phyloP scores from a whole-genome alignment of 2,329 filamentous ascomycete species.

The Biscogniauxia sp. region DNA sequence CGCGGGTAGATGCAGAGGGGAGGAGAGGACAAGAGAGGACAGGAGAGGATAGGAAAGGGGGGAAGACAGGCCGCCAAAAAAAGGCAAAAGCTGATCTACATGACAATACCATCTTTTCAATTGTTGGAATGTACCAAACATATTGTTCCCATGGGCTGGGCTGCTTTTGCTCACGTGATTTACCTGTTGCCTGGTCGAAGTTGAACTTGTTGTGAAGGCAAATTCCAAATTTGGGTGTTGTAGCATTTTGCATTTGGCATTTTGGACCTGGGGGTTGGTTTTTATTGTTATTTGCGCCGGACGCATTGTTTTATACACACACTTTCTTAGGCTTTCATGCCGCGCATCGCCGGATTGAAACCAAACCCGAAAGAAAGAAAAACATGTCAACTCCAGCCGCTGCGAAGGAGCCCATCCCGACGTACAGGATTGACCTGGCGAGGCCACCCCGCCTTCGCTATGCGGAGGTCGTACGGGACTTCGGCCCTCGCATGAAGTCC shows the following conservation, averaged over 20 bases:
- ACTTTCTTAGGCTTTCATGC: neutral
- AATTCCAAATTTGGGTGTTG: neutral
- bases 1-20: no score
- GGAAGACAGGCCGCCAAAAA: no score
- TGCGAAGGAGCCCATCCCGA: constrained; percentile 13
- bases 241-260: neutral
- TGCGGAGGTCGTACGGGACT: constrained; percentile 43
- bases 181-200: neutral
- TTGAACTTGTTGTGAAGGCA: neutral
- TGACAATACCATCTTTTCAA: neutral
- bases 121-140: neutral
- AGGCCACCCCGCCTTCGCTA: constrained; percentile 52
- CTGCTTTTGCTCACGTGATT: neutral
- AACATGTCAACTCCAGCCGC: constrained; percentile 8
- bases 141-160: neutral
- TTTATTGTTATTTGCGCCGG: neutral
- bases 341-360: neutral
- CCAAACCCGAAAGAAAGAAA: no score
- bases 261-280: no score
- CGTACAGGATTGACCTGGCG: constrained; percentile 49
- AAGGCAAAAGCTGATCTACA: neutral
- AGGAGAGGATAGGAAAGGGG: no score
- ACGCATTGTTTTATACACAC: no score
- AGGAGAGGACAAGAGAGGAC: no score
- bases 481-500: constrained; percentile 40